These are phyloP conservation scores for Canavalia gladiata DNA, from an alignment of 306 rosid genomes.

Conservation along the genomic window DNA sequence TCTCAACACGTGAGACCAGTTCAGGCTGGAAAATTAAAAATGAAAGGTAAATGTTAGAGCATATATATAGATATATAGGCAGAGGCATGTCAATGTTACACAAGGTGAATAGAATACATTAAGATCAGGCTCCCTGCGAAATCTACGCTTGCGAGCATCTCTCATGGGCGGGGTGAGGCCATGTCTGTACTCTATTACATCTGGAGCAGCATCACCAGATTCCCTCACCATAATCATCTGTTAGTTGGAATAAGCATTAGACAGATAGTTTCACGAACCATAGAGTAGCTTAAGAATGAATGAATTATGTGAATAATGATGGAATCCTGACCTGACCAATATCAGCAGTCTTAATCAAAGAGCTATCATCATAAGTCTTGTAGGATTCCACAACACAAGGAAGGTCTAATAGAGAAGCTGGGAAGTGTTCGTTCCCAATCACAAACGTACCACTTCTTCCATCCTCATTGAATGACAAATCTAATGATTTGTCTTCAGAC, in stretches of 20 bases:
- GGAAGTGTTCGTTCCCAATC: constrained; percentile 69
- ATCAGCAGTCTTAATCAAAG: constrained; percentile 77
- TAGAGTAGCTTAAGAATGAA: background rate
- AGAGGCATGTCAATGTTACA: background rate
- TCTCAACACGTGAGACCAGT: constrained; percentile 93
- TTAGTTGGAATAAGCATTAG: background rate
- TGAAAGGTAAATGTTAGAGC: background rate
- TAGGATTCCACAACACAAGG: constrained; percentile 82
- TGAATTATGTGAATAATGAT: constrained; percentile 21
- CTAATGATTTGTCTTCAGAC: constrained; percentile 53
- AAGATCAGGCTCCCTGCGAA: constrained; percentile 94
- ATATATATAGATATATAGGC: background rate
- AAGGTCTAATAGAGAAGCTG: constrained; percentile 88
- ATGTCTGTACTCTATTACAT: constrained; percentile 79
- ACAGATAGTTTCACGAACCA: constrained; percentile 5
- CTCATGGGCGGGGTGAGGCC: constrained; percentile 98
- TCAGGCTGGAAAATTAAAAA: constrained; percentile 82
- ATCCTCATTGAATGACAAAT: constrained; percentile 51
- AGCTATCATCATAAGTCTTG: constrained; percentile 86
- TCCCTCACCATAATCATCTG: constrained; percentile 61
- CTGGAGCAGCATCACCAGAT: constrained; percentile 58
- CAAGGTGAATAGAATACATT: constrained; percentile 58
- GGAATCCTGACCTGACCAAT: constrained; percentile 49
- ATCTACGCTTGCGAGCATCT: constrained; percentile 95
- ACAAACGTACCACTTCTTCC: constrained; percentile 53